phyloP scores from a whole-genome alignment of 768 basidiomycete genomes.

The Clitopilus hobsonii region DNA sequence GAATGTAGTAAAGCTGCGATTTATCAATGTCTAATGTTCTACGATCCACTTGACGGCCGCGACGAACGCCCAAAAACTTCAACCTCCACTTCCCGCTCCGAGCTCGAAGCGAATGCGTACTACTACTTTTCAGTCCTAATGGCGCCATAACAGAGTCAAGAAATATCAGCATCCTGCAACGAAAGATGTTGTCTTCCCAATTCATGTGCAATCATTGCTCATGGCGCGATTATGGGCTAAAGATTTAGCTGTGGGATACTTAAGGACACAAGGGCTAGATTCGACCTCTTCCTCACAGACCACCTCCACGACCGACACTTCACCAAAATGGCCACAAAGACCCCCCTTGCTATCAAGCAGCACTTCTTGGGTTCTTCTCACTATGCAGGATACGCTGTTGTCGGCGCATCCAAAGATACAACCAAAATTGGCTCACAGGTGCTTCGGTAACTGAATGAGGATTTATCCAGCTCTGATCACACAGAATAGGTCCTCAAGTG shows the following conservation, averaged over 20 bases:
- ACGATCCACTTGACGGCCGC: not conserved
- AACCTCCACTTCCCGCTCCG: conserved; percentile 7
- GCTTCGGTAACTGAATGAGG: conserved; percentile 1
- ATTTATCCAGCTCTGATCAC: not conserved
- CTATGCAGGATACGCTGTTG: conserved; percentile 44
- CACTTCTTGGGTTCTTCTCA: not conserved
- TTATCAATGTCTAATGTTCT: not conserved
- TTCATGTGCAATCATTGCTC: not conserved
- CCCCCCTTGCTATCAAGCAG: not conserved
- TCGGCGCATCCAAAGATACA: conserved; percentile 79
- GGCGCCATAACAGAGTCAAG: conserved; percentile 2
- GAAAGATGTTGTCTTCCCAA: not conserved
- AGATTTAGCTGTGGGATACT: conserved; percentile 7
- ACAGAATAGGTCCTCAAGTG: conserved; percentile 61
- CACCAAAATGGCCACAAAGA: not conserved
- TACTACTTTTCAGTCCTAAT: conserved; percentile 1
- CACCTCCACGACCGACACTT: not conserved
- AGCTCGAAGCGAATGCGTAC: not conserved
- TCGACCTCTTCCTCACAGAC: not conserved
- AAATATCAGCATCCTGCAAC: not conserved
- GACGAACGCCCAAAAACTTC: conserved; percentile 1
- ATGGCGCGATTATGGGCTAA: conserved; percentile 7
- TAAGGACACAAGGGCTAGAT: conserved; percentile 2
- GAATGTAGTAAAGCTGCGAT: not conserved
- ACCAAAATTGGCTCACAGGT: conserved; percentile 78